Evolutionary conservation across 257 asterid species (phyloP), one percentile per base, ranked within the genome.

Genomic region (Ilex aquifolium): DNA sequence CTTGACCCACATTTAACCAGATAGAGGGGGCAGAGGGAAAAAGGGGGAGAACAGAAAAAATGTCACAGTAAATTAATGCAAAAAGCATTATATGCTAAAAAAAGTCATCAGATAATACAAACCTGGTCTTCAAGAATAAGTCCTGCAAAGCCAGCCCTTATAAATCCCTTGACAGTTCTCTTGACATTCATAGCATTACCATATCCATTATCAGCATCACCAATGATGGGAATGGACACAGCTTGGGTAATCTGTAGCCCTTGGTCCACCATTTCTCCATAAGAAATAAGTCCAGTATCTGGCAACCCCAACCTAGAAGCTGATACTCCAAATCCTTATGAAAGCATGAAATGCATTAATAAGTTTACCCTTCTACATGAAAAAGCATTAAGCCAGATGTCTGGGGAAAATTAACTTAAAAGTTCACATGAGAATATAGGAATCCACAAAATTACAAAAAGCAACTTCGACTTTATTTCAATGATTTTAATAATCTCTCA

Each of bases 71-170:
- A 27, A 58, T 42, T 62, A 51, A 42, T n/a, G 14, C 7, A 48
- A 27, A 15, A 56, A 46, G n/a, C 36, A 44, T 39, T 29, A 48
- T 56, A 51, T 6, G 57, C 56, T 7, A 50, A 62, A 60, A 51
- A 7, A 4, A 31, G 21, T 53, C 14, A 13, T 17, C 56, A 7
- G 57, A 66, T 7, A 30, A 50, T 56, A 15, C 65, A 68, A 68
- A 91, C 98, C 96, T 91, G 98, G 73, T 88, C 96, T 82, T 91
- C 98, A 61, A 91, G 94, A 72, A 91, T 77, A 63, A 91, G 76
- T 77, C 98, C 98, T 10, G 94, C 96, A 77, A 86, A 91, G 53
- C 96, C 98, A 56, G 96, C 94, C 64, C 65, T 79, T 46, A 91
- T 86, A 70, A 86, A 91, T 72, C 95, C 96, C 75, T 56, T 81